Conservation (phyloP, 1,139 yeast species). For the Geotrichum aggregatum region DNA sequence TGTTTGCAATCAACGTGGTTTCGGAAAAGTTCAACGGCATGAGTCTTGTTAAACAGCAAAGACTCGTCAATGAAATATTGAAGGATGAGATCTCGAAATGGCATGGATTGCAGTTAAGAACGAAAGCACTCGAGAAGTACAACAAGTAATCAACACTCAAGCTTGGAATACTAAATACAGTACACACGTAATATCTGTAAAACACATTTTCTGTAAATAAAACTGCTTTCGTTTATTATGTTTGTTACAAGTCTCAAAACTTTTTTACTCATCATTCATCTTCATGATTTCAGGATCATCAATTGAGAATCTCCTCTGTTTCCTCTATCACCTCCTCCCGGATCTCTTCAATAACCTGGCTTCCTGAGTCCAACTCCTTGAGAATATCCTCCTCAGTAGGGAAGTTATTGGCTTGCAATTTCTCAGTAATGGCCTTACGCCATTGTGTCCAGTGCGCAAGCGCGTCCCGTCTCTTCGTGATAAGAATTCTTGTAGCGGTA, state of each 20-base stretch:
- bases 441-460: slow-evolving; percentile 84
- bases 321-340: slow-evolving; percentile 74
- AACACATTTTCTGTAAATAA: not conserved
- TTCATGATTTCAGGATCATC: too few species aligned
- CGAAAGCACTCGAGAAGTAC: slow-evolving; percentile 41
- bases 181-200: not conserved
- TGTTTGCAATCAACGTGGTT: slow-evolving; percentile 84
- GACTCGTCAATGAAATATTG: slow-evolving; percentile 75
- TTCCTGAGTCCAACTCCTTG: slow-evolving; percentile 41
- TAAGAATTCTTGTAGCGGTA: slow-evolving; percentile 85
- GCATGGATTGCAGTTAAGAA: slow-evolving; percentile 90
- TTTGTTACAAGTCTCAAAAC: not conserved
- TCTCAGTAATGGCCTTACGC: slow-evolving; percentile 56
- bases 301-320: slow-evolving; percentile 71
- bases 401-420: slow-evolving; percentile 47
- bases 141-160: slow-evolving; percentile 8
- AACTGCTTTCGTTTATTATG: not conserved
- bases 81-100: slow-evolving; percentile 84
- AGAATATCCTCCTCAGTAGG: slow-evolving; percentile 33
- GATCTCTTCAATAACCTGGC: slow-evolving; percentile 55
- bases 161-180: not conserved
- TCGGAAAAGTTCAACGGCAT: slow-evolving; percentile 73
- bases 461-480: slow-evolving; percentile 75
- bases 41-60: slow-evolving; percentile 84
- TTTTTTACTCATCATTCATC: slow-evolving; percentile 25